Evolutionary conservation across 1,139 yeast genomes (phyloP).

Genomic region (Protomyces arabidopsidicola): DNA sequence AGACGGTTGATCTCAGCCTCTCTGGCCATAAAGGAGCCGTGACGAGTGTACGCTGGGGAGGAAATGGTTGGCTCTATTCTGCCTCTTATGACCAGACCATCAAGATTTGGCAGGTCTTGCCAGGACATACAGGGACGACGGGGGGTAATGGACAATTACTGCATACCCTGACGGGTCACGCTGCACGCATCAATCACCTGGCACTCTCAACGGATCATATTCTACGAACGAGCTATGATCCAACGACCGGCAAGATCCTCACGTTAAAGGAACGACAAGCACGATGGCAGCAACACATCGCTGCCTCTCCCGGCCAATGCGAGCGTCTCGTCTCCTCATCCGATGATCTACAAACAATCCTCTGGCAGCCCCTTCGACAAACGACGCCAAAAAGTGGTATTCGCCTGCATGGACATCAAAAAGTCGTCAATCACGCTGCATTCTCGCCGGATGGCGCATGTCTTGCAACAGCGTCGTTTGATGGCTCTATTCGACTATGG

Average conservation of each 20-base stretch:
- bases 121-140: conserved; percentile 57
- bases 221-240: conserved; percentile 64
- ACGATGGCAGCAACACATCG: conserved; percentile 74
- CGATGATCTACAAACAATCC: conserved; percentile 95
- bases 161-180: conserved; percentile 79
- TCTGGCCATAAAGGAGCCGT: conserved; percentile 87
- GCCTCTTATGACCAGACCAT: conserved; percentile 95
- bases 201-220: conserved; percentile 88
- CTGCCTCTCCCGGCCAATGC: conserved; percentile 52
- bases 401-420: conserved; percentile 97
- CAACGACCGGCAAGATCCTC: conserved; percentile 27
- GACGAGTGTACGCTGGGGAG: conserved; percentile 96
- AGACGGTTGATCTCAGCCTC: conserved; percentile 62
- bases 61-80: conserved; percentile 75
- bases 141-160: conserved; percentile 45
- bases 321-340: conserved; percentile 92
- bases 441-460: conserved; percentile 93
- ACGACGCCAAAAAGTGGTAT: conserved; percentile 75
- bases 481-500: conserved; percentile 91
- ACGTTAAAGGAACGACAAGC: conserved; percentile 49
- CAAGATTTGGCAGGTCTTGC: conserved; percentile 70
- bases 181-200: conserved; percentile 96
- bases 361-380: conserved; percentile 65
- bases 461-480: conserved; percentile 90
- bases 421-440: conserved; percentile 89